phyloP scores from a whole-genome alignment of 148 eudicot genomes.

The Dianthus caryophyllus region DNA sequence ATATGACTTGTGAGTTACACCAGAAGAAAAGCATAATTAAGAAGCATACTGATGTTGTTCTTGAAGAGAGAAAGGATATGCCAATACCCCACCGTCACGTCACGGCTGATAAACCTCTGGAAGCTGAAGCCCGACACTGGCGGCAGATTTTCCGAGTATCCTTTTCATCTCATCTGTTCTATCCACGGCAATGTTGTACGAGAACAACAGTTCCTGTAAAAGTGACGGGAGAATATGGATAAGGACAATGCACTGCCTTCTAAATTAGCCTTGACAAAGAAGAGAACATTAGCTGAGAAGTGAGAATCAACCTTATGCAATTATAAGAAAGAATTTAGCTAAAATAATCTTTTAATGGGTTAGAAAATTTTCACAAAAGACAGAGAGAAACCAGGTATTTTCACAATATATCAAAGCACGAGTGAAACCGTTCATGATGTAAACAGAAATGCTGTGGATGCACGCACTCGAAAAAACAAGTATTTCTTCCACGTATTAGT shows the following conservation, averaged over 20 bases:
- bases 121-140: constrained; percentile 94
- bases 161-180: constrained; percentile 81
- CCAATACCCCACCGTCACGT: neutral
- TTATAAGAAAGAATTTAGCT: neutral
- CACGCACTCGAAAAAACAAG: neutral
- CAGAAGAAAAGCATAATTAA: neutral
- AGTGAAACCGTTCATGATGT: neutral
- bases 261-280: constrained; percentile 18
- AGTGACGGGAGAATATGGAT: neutral
- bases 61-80: neutral
- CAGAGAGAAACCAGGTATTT: neutral
- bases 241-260: neutral
- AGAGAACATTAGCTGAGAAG: too few relatives aligned
- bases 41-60: neutral
- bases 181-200: constrained; percentile 93
- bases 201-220: constrained; percentile 75
- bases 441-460: neutral
- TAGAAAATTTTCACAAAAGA: neutral
- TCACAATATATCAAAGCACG: too few relatives aligned
- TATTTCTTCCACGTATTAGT: too few relatives aligned
- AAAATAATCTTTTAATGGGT: neutral
- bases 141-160: constrained; percentile 81
- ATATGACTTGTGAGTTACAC: neutral
- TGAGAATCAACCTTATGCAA: neutral
- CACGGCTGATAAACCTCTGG: constrained; percentile 78